These are phyloP conservation scores for Pontederia paniculata DNA, from an alignment of 176 grass and related monocot genomes.

Conservation along the genomic window DNA sequence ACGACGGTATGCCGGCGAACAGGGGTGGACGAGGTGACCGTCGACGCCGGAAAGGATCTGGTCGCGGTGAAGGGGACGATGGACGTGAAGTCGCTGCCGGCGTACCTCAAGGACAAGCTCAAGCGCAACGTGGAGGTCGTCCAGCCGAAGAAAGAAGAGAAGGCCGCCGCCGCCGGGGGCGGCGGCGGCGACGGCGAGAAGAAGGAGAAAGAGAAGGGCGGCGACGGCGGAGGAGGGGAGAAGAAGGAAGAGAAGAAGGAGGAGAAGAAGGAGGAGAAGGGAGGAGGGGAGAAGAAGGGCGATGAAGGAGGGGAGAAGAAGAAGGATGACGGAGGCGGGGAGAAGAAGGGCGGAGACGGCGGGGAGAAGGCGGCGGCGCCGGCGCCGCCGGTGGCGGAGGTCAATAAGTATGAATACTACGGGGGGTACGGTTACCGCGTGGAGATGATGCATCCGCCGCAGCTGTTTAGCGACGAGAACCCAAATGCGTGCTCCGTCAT, in stretches of 20 bases:
- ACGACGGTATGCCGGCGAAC: not conserved
- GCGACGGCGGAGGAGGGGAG: not conserved
- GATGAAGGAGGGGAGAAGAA: not conserved
- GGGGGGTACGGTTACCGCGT: slow-evolving; percentile 11
- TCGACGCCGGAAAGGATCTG: slow-evolving; percentile 59
- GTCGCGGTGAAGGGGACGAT: slow-evolving; percentile 80
- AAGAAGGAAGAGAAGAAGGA: slow-evolving; percentile 18
- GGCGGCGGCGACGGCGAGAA: slow-evolving; percentile 18
- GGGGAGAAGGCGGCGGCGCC: not conserved
- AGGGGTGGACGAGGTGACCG: slow-evolving; percentile 64
- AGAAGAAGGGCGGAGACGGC: not conserved
- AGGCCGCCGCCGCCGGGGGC: slow-evolving; percentile 1
- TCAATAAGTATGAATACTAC: slow-evolving; percentile 11
- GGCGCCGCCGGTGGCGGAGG: not conserved
- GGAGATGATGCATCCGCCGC: slow-evolving; percentile 13
- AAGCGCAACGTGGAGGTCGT: slow-evolving; percentile 54
- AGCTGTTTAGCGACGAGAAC: slow-evolving; percentile 33
- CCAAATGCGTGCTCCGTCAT: slow-evolving; percentile 25
- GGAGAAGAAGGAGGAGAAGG: not conserved
- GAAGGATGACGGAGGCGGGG: not conserved
- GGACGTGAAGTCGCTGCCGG: slow-evolving; percentile 50
- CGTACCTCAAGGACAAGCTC: slow-evolving; percentile 53
- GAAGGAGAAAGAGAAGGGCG: slow-evolving; percentile 11
- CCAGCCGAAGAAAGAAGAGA: slow-evolving; percentile 32
- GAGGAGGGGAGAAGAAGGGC: not conserved